Evolutionary conservation across 2,329 filamentous ascomycete genomes (phyloP).

Genomic region (Talaromyces marneffei): DNA sequence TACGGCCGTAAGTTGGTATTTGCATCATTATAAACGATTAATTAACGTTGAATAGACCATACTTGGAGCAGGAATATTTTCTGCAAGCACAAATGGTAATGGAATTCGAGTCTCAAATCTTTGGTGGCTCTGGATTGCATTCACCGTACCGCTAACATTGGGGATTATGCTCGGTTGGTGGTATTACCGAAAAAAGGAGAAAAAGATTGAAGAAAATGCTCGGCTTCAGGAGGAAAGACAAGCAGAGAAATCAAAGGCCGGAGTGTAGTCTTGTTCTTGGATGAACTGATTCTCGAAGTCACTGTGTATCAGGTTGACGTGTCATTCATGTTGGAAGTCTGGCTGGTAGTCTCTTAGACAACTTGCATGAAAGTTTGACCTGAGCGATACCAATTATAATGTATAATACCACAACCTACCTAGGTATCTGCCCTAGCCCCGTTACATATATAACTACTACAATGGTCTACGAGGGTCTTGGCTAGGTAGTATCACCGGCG

Average conservation of each 20-base stretch:
- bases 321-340: not conserved
- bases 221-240: not conserved
- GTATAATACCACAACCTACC: no score
- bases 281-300: not conserved
- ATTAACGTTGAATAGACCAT: not conserved
- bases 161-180: not conserved
- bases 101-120: not conserved
- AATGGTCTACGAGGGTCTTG: no score
- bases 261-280: not conserved
- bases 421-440: no score
- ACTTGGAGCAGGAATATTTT: not conserved
- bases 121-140: constrained; percentile 6
- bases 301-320: not conserved
- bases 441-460: no score
- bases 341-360: not conserved
- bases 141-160: not conserved
- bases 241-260: not conserved
- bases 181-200: not conserved
- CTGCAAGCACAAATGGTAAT: not conserved
- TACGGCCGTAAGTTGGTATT: constrained; percentile 13
- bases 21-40: no score
- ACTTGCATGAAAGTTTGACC: not conserved
- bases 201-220: not conserved
- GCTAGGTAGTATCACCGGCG: no score
- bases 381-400: no score